Evolutionary conservation across 192 early-diverging fungal genomes (phyloP).

Genomic region (Glomus cerebriforme): DNA sequence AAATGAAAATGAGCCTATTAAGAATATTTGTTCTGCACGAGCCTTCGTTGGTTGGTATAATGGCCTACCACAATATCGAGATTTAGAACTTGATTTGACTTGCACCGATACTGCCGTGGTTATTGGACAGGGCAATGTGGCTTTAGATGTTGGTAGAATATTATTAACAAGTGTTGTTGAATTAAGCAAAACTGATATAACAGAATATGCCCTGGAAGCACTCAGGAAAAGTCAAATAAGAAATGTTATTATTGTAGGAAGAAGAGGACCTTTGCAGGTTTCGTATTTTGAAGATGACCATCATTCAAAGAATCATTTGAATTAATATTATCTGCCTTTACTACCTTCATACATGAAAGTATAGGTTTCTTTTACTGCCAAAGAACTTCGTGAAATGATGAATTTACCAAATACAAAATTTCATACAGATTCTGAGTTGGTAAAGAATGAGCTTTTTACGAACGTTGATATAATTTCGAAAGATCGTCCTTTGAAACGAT

Average conservation of each 20-base stretch:
- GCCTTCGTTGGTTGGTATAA: constrained; percentile 96
- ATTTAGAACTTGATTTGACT: constrained; percentile 63
- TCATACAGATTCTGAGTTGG: constrained; percentile 58
- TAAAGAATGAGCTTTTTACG: constrained; percentile 56
- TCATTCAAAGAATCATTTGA: background rate
- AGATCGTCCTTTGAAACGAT: constrained; percentile 73
- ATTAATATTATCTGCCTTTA: background rate
- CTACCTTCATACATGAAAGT: background rate
- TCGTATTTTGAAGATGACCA: background rate
- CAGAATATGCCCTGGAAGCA: constrained; percentile 67
- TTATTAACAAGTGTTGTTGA: constrained; percentile 70
- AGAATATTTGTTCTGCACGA: constrained; percentile 75
- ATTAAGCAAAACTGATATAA: constrained; percentile 86
- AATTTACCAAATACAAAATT: constrained; percentile 66
- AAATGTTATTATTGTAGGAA: constrained; percentile 85
- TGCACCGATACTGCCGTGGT: constrained; percentile 75
- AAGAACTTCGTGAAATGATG: constrained; percentile 95
- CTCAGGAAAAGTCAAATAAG: constrained; percentile 68
- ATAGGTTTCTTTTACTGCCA: constrained; percentile 86
- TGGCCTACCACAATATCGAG: constrained; percentile 71
- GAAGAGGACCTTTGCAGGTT: constrained; percentile 92
- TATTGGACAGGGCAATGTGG: constrained; percentile 95
- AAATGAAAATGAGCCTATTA: constrained; percentile 57
- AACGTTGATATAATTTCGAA: constrained; percentile 40
- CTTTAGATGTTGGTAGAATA: constrained; percentile 87